Evolutionary conservation across 371 early-diverging fungal species (phyloP).

Genomic region (Parasitella parasitica): DNA sequence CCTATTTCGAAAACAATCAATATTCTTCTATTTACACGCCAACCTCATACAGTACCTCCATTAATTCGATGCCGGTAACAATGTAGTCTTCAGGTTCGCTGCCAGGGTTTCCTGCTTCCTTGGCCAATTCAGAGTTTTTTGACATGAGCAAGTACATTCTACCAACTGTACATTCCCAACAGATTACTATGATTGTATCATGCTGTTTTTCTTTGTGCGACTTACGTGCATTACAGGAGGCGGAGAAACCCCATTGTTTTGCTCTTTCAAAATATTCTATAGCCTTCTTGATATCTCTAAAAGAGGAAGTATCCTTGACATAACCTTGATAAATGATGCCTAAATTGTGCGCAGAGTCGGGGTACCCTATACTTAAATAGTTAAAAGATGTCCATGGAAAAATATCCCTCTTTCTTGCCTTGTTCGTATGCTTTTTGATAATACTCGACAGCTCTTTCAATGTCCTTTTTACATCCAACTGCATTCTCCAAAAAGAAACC

Average conservation of each 20-base stretch:
- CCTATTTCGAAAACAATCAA: conserved; percentile 1
- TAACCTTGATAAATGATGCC: conserved; percentile 60
- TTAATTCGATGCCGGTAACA: conserved; percentile 55
- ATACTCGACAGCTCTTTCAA: conserved; percentile 48
- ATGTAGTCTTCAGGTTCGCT: conserved; percentile 55
- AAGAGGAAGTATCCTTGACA: conserved; percentile 30
- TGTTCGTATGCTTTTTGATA: conserved; percentile 53
- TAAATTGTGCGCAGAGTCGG: conserved; percentile 62
- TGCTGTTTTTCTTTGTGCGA: not conserved
- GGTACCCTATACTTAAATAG: conserved; percentile 42
- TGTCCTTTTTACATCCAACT: conserved; percentile 41
- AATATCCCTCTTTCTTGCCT: conserved; percentile 30
- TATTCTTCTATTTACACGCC: not conserved
- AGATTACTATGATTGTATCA: not conserved
- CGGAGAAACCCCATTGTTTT: conserved; percentile 54
- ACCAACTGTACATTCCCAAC: conserved; percentile 29
- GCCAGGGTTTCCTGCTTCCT: conserved; percentile 43
- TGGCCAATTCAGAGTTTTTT: conserved; percentile 40
- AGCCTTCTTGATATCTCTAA: conserved; percentile 49
- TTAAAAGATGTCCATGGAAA: not conserved
- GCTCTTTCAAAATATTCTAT: conserved; percentile 53
- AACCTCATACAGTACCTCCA: conserved; percentile 30
- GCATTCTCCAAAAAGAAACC: conserved; percentile 56
- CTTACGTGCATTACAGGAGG: conserved; percentile 56
- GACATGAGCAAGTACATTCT: conserved; percentile 52